Base-by-base conservation (phyloP, 148 eudicot species). In the Rhododendron vialii region DNA sequence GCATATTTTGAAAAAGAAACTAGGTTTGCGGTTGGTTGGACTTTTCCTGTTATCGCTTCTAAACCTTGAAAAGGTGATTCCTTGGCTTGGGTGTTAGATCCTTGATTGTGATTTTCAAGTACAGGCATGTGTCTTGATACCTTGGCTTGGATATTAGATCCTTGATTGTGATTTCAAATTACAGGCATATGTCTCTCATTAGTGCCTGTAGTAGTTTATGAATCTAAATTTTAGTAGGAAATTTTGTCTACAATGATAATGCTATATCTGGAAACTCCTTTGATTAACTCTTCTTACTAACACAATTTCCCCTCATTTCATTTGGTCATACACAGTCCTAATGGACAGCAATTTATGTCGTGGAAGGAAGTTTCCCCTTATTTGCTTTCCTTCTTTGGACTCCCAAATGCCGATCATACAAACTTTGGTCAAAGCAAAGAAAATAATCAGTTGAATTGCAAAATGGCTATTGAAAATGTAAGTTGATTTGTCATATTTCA, bases 331-430 rank as follows among this genome's bases (percentile, higher is more conserved):
- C 88, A 87, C 93, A 95, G 99, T 89, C 99, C 99, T 87, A 89
- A 89, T 89, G 99, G 99, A 85, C 91, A 90, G 69, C 91, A 94
- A 87, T 96, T 95, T 89, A 90, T 88, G 65, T 88, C 98, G 43
- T 96, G 98, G 94, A 96, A 96, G 92, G 99, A 92, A 81, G 92
- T 95, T 47, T 90, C 99, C 47, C 90, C 98, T 28, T 96, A 96
- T 92, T 90, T 96, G 92, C 87, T 91, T 74, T 93, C 98, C 86
- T 87, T 96, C 43, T 89, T 85, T 92, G 93, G 95, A 67, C 85
- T 88, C 79, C 90, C 89, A 84, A 93, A 90, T 83, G 65, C 85
- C 71, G 85, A 89, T 69, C 92, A 80, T 77, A 86, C 80, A 73
- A 80, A 82, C 77, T 43, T 20, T 83, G 83, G 78, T 76, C 89